phyloP scores from a whole-genome alignment of 106 monocot genomes.

The Triglochin maritima region DNA sequence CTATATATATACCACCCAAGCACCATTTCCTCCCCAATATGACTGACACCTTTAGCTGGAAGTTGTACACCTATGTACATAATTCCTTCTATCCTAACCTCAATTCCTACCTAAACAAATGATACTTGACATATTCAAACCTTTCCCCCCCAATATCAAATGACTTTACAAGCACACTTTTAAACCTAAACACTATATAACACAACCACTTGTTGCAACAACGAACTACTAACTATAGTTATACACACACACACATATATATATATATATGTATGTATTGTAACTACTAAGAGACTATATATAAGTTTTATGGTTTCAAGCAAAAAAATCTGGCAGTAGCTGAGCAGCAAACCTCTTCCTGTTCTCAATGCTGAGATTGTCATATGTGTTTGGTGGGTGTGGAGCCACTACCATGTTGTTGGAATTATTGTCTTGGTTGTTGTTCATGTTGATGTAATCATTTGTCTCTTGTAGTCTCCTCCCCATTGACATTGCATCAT shows the following conservation, averaged over 20 bases:
- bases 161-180: constrained; percentile 14
- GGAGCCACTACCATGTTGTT: constrained; percentile 9
- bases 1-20: no score
- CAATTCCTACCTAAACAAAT: not conserved
- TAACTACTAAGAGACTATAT: not conserved
- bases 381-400: constrained; percentile 37
- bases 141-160: not conserved
- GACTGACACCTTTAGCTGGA: no score
- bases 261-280: no score
- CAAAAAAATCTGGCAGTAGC: constrained; percentile 50
- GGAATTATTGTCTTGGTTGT: not conserved
- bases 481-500: constrained; percentile 5
- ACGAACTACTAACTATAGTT: no score
- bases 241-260: no score
- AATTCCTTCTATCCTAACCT: no score
- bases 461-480: constrained; percentile 21
- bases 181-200: not conserved
- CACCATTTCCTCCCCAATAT: no score
- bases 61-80: no score
- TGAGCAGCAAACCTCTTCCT: constrained; percentile 65
- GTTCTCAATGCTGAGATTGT: constrained; percentile 48
- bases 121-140: not conserved
- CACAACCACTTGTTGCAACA: no score
- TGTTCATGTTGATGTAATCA: constrained; percentile 20
- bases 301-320: constrained; percentile 6